These are phyloP conservation scores for Penicillium flavigenum DNA, from an alignment of 495 filamentous ascomycete genomes.

Conservation along the genomic window DNA sequence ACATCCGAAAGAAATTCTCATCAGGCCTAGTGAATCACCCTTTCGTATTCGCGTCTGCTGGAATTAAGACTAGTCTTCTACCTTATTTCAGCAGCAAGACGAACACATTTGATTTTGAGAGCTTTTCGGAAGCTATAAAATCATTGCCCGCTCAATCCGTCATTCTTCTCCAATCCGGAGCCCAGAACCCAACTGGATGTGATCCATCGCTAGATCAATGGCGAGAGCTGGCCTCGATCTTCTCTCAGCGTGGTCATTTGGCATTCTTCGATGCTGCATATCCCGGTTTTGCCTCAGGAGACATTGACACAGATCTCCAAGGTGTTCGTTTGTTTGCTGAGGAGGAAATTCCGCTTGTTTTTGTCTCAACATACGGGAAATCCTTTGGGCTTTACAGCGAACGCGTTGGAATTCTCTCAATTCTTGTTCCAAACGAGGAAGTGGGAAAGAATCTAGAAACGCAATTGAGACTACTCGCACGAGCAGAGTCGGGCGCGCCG, in stretches of 20 bases:
- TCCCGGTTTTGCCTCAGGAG: constrained; percentile 19
- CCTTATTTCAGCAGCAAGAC: constrained; percentile 19
- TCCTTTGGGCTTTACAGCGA: constrained; percentile 23
- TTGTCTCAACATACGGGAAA: constrained; percentile 23
- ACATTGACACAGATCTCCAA: constrained; percentile 17
- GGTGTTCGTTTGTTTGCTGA: constrained; percentile 18
- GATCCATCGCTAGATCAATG: constrained; percentile 20
- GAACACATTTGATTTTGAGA: constrained; percentile 16
- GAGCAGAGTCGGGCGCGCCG: constrained; percentile 17
- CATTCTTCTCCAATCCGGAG: constrained; percentile 17
- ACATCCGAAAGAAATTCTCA: background rate
- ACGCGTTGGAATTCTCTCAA: constrained; percentile 17
- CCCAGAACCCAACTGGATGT: constrained; percentile 23
- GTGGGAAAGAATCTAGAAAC: constrained; percentile 10
- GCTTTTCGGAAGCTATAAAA: constrained; percentile 10
- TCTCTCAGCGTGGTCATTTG: constrained; percentile 16
- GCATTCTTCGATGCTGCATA: constrained; percentile 24
- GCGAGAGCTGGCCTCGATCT: constrained; percentile 14
- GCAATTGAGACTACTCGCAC: constrained; percentile 14
- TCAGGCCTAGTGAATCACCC: constrained; percentile 14
- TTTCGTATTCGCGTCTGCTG: constrained; percentile 11
- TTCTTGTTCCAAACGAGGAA: constrained; percentile 15
- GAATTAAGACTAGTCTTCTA: constrained; percentile 15
- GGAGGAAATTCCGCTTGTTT: constrained; percentile 14
- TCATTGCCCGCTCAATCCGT: constrained; percentile 19